Evolutionary conservation across 2,329 filamentous ascomycete species (phyloP), one percentile per base, ranked within the genome.

Genomic region (Monosporascus sp.): DNA sequence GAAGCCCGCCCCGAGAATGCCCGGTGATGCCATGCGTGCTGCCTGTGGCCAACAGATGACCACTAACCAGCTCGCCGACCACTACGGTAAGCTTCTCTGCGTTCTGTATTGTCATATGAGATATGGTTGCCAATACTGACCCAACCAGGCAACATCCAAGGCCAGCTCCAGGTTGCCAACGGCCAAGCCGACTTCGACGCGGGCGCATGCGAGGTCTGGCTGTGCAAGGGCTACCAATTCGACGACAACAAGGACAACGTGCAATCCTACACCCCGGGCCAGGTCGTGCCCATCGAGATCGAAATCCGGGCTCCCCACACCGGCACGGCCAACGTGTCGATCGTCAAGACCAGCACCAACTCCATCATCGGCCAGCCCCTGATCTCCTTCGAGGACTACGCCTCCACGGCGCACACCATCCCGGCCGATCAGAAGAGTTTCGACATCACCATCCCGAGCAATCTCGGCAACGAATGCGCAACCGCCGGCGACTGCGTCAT

Each of bases 211-310:
- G 69, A 79, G 61, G 70, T 80, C 62, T 80, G 74, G 73, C 73
- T 79, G 48, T 82, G 79, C 77, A 81, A 82, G 70, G 81, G 81
- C 55, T 77, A 77, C 69, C 76, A 82, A 63, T 81, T 76, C 67
- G 73, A 62, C 46, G 81, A 84, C 70, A 80, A 80, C 70, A 76
- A 67, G 56, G 50, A 50, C 52, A 78, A 78, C 60, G 71, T 83
- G 48, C 73, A 79, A 58, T 71, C 66, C 43, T 83, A 75, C 72
- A 76, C 72, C 18, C 65, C 74, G n/a, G 77, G 78, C 55, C 67
- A 80, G 65, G 66, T 65, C 37, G 68, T 81, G 31, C 51, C 54
- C 49, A 60, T 80, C 58, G 68, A 58, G 36, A 73, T 79, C 60
- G 70, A 76, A 55, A 74, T 80, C 63, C 69, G 69, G 39, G 77